Evolutionary conservation across 768 basidiomycete genomes (phyloP).

Genomic region (Naganishia onofrii): DNA sequence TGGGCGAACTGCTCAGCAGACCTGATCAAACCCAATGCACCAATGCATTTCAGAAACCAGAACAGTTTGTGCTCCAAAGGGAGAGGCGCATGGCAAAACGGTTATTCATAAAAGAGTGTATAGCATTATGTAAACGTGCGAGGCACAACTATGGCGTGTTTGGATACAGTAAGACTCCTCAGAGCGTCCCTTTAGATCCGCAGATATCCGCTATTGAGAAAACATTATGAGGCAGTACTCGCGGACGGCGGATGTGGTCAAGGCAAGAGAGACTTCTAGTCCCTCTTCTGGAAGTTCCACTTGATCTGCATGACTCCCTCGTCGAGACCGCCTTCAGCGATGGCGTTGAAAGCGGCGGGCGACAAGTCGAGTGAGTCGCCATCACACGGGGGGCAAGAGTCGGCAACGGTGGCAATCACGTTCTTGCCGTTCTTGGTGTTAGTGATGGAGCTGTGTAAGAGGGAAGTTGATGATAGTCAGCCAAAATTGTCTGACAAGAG

Average conservation of each 20-base stretch:
- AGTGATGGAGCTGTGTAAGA: slow-evolving; percentile 38
- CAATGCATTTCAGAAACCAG: too few species aligned
- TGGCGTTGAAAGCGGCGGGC: slow-evolving; percentile 36
- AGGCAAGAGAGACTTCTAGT: not conserved
- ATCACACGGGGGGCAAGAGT: slow-evolving; percentile 47
- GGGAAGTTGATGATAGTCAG: not conserved
- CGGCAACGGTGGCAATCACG: slow-evolving; percentile 40
- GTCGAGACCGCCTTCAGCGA: slow-evolving; percentile 25
- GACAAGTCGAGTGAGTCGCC: slow-evolving; percentile 45
- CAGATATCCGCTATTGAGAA: not conserved
- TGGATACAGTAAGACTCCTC: not conserved
- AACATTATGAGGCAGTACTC: not conserved
- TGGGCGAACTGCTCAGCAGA: too few species aligned
- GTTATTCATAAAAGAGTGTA: not conserved
- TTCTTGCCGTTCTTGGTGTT: slow-evolving; percentile 45
- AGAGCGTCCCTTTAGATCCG: not conserved
- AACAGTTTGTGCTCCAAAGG: not conserved
- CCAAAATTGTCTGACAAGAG: not conserved
- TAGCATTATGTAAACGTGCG: not conserved
- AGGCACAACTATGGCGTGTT: not conserved
- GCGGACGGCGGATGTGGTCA: not conserved
- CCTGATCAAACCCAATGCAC: too few species aligned
- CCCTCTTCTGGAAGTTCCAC: slow-evolving; percentile 24
- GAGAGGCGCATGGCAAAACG: not conserved
- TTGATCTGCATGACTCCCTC: slow-evolving; percentile 24